Base-by-base conservation (phyloP, 2,329 filamentous ascomycete species). In the Blastomyces percursus region DNA sequence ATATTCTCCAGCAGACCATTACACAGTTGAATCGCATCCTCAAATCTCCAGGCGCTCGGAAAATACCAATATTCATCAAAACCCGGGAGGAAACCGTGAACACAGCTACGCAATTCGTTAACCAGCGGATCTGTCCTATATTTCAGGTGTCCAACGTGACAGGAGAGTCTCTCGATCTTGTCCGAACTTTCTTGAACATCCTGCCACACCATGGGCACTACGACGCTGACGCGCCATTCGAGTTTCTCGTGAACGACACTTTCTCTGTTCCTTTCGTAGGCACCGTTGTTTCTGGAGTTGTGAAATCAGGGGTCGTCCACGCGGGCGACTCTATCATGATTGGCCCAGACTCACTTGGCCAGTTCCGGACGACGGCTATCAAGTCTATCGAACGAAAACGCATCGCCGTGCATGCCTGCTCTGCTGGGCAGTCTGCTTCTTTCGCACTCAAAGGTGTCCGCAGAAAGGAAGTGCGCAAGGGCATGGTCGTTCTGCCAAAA, bases 71-170 rank as follows among this genome's bases (percentile, higher is more conserved):
- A 50, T 96, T 97, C 72, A 92, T 99, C 77, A 94, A 92, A 74
- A 89, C 87, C 67, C 87, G 87, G 64, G 91, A 96, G 72, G 90
- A 96, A 67, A 96, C 91, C 69, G 88, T 99, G 70, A 92, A 94
- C 73, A 99, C 94, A 0, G 93, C 94, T 11, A 93, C 90, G 0
- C 94, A 97, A 74, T 96, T 99, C 71, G 90, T 97, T 69, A 94
- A 89, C 69, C 89, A 95, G 75, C 85, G 94, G 50, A 96, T 99
- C 72, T 97, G 93, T 71, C 94, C 94, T 14, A 88, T 99, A 66
- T 99, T 99, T 78, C 92, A 97, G 71, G 91, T 99, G 12, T 97
- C 93, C 68, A 99, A 99, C 71, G 94, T 99, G 40, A 97, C 94
- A 0, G 94, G 94, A 55, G 85, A 95, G 75, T 91, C 90, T 65